Evolutionary conservation across 1,139 yeast species (phyloP).

Genomic region (Debaryomyces sp.): DNA sequence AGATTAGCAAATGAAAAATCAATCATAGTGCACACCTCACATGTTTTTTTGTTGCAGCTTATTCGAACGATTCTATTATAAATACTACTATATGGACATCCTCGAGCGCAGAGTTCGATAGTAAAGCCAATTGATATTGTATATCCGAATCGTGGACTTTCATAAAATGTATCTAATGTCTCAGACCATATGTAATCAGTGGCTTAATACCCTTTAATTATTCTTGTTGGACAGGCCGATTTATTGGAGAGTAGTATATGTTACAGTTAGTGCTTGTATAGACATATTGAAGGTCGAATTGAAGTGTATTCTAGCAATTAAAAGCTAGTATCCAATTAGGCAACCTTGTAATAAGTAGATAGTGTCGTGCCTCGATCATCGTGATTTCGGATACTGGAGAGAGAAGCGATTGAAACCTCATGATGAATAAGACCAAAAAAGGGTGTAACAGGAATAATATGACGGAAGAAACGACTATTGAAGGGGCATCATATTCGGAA

Average conservation of each 20-base stretch:
- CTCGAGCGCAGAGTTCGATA: not conserved
- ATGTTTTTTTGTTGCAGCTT: not conserved
- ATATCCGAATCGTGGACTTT: not conserved
- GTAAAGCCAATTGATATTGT: not conserved
- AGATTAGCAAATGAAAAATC: slow-evolving; percentile 1
- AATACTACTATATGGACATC: not conserved
- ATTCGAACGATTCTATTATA: not conserved
- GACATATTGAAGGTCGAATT: not conserved
- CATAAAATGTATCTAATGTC: not conserved
- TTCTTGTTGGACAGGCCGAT: not conserved
- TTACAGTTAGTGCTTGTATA: not conserved
- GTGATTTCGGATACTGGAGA: slow-evolving; percentile 5
- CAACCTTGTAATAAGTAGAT: not conserved
- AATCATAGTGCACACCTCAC: slow-evolving; percentile 2
- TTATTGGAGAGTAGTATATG: not conserved
- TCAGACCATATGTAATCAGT: not conserved
- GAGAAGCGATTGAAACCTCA: not conserved
- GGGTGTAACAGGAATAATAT: not conserved
- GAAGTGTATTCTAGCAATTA: not conserved
- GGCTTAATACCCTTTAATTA: not conserved
- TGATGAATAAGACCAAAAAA: not conserved
- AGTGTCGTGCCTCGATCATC: slow-evolving; percentile 10
- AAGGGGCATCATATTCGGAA: slow-evolving; percentile 78
- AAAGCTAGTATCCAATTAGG: not conserved
- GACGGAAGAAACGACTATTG: slow-evolving; percentile 25